phyloP scores from a whole-genome alignment of 1,139 yeast species.

The Blastobotrys illinoisensis region DNA sequence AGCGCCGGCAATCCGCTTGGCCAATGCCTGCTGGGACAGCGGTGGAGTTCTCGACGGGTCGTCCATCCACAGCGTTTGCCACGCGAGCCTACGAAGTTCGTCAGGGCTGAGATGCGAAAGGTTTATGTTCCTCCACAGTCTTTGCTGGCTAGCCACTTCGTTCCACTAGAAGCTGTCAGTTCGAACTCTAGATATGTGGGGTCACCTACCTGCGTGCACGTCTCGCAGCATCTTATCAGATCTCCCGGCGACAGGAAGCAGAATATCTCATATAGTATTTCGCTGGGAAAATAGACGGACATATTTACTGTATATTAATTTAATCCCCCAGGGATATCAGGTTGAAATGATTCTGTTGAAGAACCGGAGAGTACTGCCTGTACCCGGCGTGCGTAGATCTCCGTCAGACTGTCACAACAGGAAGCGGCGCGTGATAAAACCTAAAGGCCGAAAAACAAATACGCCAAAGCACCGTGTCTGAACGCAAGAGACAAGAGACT shows the following conservation, averaged over 20 bases:
- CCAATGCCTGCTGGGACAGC: background rate
- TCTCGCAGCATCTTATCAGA: slow-evolving; percentile 13
- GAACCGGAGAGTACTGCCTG: background rate
- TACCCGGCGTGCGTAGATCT: background rate
- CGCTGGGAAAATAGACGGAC: slow-evolving; percentile 16
- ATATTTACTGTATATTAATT: background rate
- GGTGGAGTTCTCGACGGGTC: background rate
- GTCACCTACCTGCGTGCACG: slow-evolving; percentile 8
- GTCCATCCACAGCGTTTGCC: slow-evolving; percentile 4
- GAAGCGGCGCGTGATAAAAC: background rate
- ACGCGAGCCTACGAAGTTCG: slow-evolving; percentile 6
- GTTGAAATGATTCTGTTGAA: background rate
- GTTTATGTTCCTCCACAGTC: slow-evolving; percentile 15
- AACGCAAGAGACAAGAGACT: background rate
- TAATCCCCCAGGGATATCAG: background rate
- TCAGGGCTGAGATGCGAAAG: slow-evolving; percentile 8
- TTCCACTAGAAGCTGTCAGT: slow-evolving; percentile 9
- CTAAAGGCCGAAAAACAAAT: background rate
- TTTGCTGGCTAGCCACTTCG: slow-evolving; percentile 9
- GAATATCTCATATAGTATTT: slow-evolving; percentile 17
- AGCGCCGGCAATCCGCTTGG: slow-evolving; percentile 3
- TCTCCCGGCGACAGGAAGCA: slow-evolving; percentile 14
- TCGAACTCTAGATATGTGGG: slow-evolving; percentile 3
- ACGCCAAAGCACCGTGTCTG: background rate
- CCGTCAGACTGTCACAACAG: background rate